Evolutionary conservation across 2,329 filamentous ascomycete genomes (phyloP).

Genomic region (Fusarium buxicola): DNA sequence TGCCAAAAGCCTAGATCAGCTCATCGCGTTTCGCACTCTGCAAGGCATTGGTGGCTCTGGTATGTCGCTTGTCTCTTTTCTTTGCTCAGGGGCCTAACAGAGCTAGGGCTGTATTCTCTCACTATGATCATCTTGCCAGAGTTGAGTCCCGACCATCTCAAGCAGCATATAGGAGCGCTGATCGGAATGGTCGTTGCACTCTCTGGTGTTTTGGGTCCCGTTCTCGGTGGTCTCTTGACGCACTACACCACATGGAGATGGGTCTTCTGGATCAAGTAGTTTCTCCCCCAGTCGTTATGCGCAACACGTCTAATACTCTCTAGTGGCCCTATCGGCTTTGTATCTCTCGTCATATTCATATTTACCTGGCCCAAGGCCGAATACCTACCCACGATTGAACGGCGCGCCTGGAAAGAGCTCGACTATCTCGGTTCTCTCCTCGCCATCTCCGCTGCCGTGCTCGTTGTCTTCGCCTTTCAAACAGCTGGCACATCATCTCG

Average conservation of each 20-base stretch:
- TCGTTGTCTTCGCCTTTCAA: slow-evolving; percentile 70
- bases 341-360: slow-evolving; percentile 61
- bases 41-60: slow-evolving; percentile 66
- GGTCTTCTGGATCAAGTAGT: slow-evolving; percentile 70
- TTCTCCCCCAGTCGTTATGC: not conserved
- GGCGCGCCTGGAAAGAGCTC: slow-evolving; percentile 60
- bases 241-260: slow-evolving; percentile 63
- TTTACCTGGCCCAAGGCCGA: slow-evolving; percentile 62
- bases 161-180: slow-evolving; percentile 58
- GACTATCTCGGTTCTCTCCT: slow-evolving; percentile 67
- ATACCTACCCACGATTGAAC: slow-evolving; percentile 53
- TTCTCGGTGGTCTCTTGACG: slow-evolving; percentile 64
- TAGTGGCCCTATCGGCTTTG: slow-evolving; percentile 63
- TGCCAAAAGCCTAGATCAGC: slow-evolving; percentile 50
- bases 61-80: slow-evolving; percentile 22
- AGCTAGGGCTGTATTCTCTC: slow-evolving; percentile 63
- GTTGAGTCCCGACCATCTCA: slow-evolving; percentile 55
- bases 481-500: slow-evolving; percentile 54
- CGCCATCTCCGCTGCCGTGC: slow-evolving; percentile 63
- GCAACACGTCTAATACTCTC: slow-evolving; percentile 5
- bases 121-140: slow-evolving; percentile 67
- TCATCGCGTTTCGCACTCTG: slow-evolving; percentile 62
- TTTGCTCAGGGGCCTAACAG: not conserved
- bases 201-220: slow-evolving; percentile 63
- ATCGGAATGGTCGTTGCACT: slow-evolving; percentile 62